A percentile compares a stretch with the other conserved stretches of the same genome.
Evolutionary conservation across 805 yeast genomes (phyloP).

Genomic region (Trichomonascus vanleenenianus): DNA sequence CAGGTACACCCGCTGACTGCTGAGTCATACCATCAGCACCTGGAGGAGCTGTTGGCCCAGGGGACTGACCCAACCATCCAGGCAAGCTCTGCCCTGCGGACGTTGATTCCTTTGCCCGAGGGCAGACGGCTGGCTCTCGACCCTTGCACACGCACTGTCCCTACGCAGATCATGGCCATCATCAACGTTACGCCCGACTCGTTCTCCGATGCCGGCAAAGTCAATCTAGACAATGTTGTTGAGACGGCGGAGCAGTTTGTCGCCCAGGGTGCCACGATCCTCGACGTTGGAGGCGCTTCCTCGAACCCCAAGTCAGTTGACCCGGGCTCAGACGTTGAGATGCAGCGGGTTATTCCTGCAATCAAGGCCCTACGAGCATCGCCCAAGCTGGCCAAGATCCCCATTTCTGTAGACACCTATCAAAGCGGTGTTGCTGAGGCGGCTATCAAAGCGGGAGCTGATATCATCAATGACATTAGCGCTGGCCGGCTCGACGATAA

Average conservation of each 20-base stretch:
- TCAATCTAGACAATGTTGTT: constrained; percentile 36
- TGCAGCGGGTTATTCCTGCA: constrained; percentile 61
- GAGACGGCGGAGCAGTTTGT: constrained; percentile 43
- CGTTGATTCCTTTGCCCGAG: constrained; percentile 19
- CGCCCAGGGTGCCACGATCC: constrained; percentile 56
- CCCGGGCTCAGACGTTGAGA: constrained; percentile 57
- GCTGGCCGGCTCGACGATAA: constrained; percentile 74
- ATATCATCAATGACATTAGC: constrained; percentile 85
- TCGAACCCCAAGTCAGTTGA: constrained; percentile 79
- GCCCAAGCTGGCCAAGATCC: constrained; percentile 31
- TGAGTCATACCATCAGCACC: constrained; percentile 66
- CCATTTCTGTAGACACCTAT: constrained; percentile 85
- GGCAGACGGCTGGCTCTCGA: constrained; percentile 36
- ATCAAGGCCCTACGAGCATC: constrained; percentile 50
- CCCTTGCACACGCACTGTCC: constrained; percentile 34
- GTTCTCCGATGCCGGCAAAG: constrained; percentile 79
- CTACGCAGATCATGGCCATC: constrained; percentile 79
- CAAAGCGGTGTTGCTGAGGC: constrained; percentile 65
- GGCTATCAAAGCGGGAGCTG: constrained; percentile 71
- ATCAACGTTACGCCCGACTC: constrained; percentile 91
- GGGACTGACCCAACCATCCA: constrained; percentile 25
- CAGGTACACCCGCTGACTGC: constrained; percentile 78
- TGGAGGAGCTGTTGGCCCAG: constrained; percentile 25
- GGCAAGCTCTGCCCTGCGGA: constrained; percentile 27
- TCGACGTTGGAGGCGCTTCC: constrained; percentile 93